Evolutionary conservation across 768 basidiomycete species (phyloP), one percentile per base, ranked within the genome.

Genomic region (Lyophyllum semitale): DNA sequence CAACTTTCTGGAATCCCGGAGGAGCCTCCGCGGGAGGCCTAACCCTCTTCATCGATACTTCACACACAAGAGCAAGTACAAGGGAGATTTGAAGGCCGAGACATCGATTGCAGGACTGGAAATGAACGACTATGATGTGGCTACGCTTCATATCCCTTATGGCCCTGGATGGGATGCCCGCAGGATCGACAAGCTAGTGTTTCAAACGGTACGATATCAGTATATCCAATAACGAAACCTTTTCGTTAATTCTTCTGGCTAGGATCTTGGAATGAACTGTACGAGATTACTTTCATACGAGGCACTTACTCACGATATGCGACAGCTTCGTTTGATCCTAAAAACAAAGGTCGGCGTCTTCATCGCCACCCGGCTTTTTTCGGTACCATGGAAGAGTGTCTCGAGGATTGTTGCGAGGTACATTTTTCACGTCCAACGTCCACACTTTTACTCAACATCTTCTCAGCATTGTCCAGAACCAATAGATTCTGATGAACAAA

Each of bases 311-410:
- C 11, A 27, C 40, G 32, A 47, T 33, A 8, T 41, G 48, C 41
- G 65, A 1, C 57, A 84, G 82, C 83, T 3, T 80, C 82, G 1
- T 87, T 77, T 66, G 85, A 85, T 53, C 83, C 83, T 1, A 84
- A 83, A 70, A 85, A 86, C 67, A 81, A 84, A 58, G 77, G 73
- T 11, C 73, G 84, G 12, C 72, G 77, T 2, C 74, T 87, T 3
- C 84, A 87, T 71, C 82, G 84, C 27, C 84, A 87, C 58, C 78
- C 82, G 8, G 84, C 84, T 1, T 86, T 84, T 67, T 85, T 85
- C 55, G 84, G 85, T 6, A 82, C 76, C 0, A 76, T 82, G 63
- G 61, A 74, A 48, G 84, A 87, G 54, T 80, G 80, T 44, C 51
- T 85, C 18, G 82, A 81, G 55, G 85, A 86, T 50, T 85, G 84